Evolutionary conservation across 2,329 filamentous ascomycete species (phyloP).

Genomic region (Pestalotiopsis sp.): DNA sequence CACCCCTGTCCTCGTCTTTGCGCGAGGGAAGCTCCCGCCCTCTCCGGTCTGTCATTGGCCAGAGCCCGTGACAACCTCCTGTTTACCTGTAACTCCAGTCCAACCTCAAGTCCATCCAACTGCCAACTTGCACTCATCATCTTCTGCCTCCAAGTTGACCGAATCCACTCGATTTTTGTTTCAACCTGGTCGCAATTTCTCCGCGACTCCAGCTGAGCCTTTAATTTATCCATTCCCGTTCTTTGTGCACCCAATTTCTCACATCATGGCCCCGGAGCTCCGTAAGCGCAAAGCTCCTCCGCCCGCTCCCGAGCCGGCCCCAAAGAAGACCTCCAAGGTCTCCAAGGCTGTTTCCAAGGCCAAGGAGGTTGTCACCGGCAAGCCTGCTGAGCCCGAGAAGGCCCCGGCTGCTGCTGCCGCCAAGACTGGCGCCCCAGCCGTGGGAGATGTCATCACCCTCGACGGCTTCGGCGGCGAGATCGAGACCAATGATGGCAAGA

Average conservation of each 20-base stretch:
- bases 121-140: conserved; percentile 22
- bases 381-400: conserved; percentile 28
- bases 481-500: conserved; percentile 81
- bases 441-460: conserved; percentile 59
- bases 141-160: conserved; percentile 19
- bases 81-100: conserved; percentile 30
- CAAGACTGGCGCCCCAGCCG: conserved; percentile 46
- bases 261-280: conserved; percentile 44
- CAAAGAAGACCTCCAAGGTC: conserved; percentile 44
- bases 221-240: conserved; percentile 12
- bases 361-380: conserved; percentile 37
- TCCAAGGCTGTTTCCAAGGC: conserved; percentile 41
- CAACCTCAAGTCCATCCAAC: conserved; percentile 27
- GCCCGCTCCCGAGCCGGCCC: conserved; percentile 39
- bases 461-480: conserved; percentile 71
- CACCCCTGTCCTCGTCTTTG: conserved; percentile 15
- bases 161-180: conserved; percentile 15
- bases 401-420: conserved; percentile 13
- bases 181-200: conserved; percentile 20
- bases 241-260: conserved; percentile 17
- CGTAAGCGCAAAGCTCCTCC: conserved; percentile 49
- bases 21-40: conserved; percentile 25
- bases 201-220: conserved; percentile 19
- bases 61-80: conserved; percentile 29
- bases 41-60: conserved; percentile 25